Evolutionary conservation across 2,329 filamentous ascomycete genomes (phyloP).

Genomic region (Colletotrichum salicis): DNA sequence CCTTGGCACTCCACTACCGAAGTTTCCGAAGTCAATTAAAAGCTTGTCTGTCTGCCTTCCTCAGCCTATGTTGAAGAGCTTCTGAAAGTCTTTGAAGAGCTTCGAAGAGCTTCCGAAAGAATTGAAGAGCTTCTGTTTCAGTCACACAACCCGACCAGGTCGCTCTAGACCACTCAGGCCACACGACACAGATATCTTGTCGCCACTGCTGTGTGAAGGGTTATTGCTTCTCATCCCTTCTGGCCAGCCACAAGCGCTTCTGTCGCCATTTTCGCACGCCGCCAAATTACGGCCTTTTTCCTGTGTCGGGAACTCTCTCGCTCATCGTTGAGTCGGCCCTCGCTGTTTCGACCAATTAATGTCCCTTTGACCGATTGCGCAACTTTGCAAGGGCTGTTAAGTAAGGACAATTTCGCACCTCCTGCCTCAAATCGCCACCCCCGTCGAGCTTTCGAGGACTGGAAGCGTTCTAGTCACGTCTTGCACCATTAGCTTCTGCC

Average conservation of each 20-base stretch:
- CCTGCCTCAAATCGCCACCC: conserved; percentile 27
- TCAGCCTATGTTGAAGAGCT: conserved; percentile 2
- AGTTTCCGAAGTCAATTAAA: conserved; percentile 32
- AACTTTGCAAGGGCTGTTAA: conserved; percentile 29
- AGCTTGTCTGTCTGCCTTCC: conserved; percentile 10
- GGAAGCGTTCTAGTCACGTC: conserved; percentile 23
- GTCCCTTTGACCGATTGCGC: conserved; percentile 28
- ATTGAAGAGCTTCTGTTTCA: conserved; percentile 23
- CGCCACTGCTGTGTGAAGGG: conserved; percentile 3
- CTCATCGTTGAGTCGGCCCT: conserved; percentile 15
- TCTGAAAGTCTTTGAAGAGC: conserved; percentile 13
- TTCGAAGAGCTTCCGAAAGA: conserved; percentile 1
- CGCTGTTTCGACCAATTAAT: conserved; percentile 14
- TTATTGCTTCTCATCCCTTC: background rate
- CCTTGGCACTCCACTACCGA: conserved; percentile 33
- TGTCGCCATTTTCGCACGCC: conserved; percentile 13
- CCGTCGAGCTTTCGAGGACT: conserved; percentile 23
- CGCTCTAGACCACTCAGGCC: background rate
- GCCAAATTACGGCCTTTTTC: conserved; percentile 14
- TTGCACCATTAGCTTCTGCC: conserved; percentile 25
- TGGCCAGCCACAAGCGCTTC: conserved; percentile 16
- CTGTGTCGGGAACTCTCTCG: conserved; percentile 9
- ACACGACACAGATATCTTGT: conserved; percentile 2
- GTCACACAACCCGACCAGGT: conserved; percentile 12
- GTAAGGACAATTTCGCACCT: conserved; percentile 25